Evolutionary conservation across 1,284 basidiomycete species (phyloP).

Genomic region (Paramarasmius palmivorus): DNA sequence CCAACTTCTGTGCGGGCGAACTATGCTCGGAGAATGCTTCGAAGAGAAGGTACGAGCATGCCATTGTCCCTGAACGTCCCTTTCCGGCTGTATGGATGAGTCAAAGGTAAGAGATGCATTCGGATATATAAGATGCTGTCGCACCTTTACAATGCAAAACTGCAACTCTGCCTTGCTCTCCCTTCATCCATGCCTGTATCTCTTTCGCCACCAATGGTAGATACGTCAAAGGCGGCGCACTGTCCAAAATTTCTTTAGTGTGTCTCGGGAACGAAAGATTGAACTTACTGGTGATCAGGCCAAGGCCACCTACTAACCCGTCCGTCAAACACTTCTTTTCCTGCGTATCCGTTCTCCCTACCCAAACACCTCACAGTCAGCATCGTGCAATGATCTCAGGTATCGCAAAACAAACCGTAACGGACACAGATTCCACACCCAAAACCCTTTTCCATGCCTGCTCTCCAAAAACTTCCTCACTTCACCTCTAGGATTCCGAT

Average conservation of each 20-base stretch:
- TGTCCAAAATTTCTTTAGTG: constrained; percentile 26
- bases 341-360: constrained; percentile 70
- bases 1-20: constrained; percentile 50
- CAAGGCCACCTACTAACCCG: constrained; percentile 86
- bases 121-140: not conserved
- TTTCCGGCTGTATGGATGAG: constrained; percentile 58
- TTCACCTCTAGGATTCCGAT: constrained; percentile 80
- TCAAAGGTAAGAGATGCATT: not conserved
- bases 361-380: too few species aligned
- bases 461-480: constrained; percentile 78
- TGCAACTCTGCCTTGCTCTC: constrained; percentile 68
- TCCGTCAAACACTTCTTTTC: constrained; percentile 55
- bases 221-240: constrained; percentile 81
- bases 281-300: constrained; percentile 81
- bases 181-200: constrained; percentile 77
- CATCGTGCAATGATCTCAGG: too few species aligned
- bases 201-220: constrained; percentile 78
- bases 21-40: constrained; percentile 45
- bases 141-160: constrained; percentile 90
- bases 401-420: constrained; percentile 21
- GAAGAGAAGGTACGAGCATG: constrained; percentile 75
- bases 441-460: constrained; percentile 75
- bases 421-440: constrained; percentile 87
- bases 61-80: constrained; percentile 80
- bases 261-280: not conserved